These are phyloP conservation scores for Arabidopsis thaliana DNA, from an alignment of 345 rosid genomes.

Conservation along the genomic window DNA sequence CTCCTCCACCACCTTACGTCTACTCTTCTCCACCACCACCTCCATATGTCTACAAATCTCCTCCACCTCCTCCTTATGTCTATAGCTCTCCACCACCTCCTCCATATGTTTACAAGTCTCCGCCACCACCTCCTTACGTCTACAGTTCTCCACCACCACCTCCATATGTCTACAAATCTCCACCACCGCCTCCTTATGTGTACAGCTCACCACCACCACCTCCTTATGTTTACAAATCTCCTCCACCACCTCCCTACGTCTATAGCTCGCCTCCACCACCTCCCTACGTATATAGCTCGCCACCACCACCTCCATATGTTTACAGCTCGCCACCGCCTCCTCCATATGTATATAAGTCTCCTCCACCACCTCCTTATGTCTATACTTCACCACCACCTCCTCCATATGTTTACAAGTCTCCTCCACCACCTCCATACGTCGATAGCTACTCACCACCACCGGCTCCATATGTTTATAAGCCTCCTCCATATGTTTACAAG, in stretches of 20 bases:
- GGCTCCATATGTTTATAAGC: background rate
- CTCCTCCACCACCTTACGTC: background rate
- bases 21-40: background rate
- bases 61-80: slow-evolving; percentile 5
- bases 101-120: slow-evolving; percentile 1
- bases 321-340: background rate
- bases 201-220: slow-evolving; percentile 2
- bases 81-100: slow-evolving; percentile 8
- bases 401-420: background rate
- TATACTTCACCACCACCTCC: background rate
- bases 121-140: background rate
- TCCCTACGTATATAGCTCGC: background rate
- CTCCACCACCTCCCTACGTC: background rate
- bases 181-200: slow-evolving; percentile 9
- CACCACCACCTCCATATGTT: slow-evolving; percentile 10
- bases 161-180: background rate
- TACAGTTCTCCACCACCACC: slow-evolving; percentile 8
- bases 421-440: background rate
- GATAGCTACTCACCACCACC: background rate
- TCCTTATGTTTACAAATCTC: background rate
- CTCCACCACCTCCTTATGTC: background rate
- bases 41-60: background rate
- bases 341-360: background rate
- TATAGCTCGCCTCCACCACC: slow-evolving; percentile 16
- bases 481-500: background rate